Percentiles rank a stretch among this genome's conserved stretches.
Evolutionary conservation across 1,284 basidiomycete genomes (phyloP).

Genomic region (Cryptococcus depauperatus): DNA sequence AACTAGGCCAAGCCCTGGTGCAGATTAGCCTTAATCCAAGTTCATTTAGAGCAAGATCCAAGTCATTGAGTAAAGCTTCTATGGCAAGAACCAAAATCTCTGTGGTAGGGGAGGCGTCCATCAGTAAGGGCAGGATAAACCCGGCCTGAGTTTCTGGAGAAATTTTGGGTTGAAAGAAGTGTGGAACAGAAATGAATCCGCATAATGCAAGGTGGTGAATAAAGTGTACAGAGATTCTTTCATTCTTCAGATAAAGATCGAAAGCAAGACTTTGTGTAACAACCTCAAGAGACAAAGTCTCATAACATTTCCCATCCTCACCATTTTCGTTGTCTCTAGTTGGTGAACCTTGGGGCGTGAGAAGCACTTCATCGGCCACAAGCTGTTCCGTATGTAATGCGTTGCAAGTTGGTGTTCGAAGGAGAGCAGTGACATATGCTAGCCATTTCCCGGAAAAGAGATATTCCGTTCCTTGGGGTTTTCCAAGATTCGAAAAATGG

Average conservation of each 20-base stretch:
- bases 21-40: conserved; percentile 58
- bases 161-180: not conserved
- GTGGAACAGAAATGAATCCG: conserved; percentile 46
- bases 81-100: conserved; percentile 62
- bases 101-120: conserved; percentile 62
- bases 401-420: conserved; percentile 28
- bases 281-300: conserved; percentile 54
- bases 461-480: conserved; percentile 40
- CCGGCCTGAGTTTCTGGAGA: conserved; percentile 15
- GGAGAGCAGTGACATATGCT: conserved; percentile 46
- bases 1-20: conserved; percentile 62
- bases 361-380: conserved; percentile 9
- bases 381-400: conserved; percentile 15
- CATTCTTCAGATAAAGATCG: conserved; percentile 54
- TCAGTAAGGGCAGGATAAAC: conserved; percentile 60
- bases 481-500: conserved; percentile 9
- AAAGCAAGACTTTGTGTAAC: conserved; percentile 57
- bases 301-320: conserved; percentile 50
- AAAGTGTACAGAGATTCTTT: conserved; percentile 51
- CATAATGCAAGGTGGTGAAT: conserved; percentile 56
- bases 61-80: conserved; percentile 60
- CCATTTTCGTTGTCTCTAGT: conserved; percentile 6
- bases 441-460: conserved; percentile 62
- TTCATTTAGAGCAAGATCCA: conserved; percentile 66
- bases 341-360: conserved; percentile 9